Conservation (phyloP, 345 rosid genomes). For the Citrus glauca region DNA sequence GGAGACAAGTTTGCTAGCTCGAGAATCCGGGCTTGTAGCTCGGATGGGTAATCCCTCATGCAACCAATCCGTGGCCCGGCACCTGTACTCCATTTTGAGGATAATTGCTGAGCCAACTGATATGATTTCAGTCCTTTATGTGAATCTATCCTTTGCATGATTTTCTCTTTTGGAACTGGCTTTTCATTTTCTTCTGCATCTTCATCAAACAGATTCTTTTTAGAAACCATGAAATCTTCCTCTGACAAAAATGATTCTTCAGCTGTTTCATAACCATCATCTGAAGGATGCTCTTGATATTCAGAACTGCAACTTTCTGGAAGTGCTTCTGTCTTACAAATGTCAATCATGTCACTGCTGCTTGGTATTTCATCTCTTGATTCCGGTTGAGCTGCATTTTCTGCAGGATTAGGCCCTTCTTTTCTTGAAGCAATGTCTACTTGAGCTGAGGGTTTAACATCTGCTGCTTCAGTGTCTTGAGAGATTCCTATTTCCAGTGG, state of each 20-base stretch:
- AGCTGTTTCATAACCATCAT: slow-evolving; percentile 72
- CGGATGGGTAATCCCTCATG: slow-evolving; percentile 91
- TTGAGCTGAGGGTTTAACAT: slow-evolving; percentile 8
- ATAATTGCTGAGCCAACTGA: slow-evolving; percentile 70
- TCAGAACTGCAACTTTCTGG: slow-evolving; percentile 7
- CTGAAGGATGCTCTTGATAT: slow-evolving; percentile 26
- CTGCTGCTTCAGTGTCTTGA: slow-evolving; percentile 21
- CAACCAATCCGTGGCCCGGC: slow-evolving; percentile 95
- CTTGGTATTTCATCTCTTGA: slow-evolving; percentile 35
- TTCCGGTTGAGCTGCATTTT: slow-evolving; percentile 14
- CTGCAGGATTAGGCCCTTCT: slow-evolving; percentile 10
- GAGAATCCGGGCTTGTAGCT: slow-evolving; percentile 65
- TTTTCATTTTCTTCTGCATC: slow-evolving; percentile 49
- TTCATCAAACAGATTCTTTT: slow-evolving; percentile 60
- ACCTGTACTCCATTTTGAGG: slow-evolving; percentile 85
- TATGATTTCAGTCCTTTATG: slow-evolving; percentile 70
- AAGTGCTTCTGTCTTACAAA: slow-evolving; percentile 16
- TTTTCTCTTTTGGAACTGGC: slow-evolving; percentile 63
- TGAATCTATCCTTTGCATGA: slow-evolving; percentile 69
- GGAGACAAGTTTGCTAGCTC: slow-evolving; percentile 81
- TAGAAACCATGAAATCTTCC: slow-evolving; percentile 62
- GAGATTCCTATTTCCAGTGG: slow-evolving; percentile 28
- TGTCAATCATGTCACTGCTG: slow-evolving; percentile 15
- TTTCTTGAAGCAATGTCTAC: slow-evolving; percentile 14
- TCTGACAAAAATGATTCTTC: slow-evolving; percentile 64